Base-by-base conservation (phyloP, 139 green algal genomes). In the Coccomyxa sp. region DNA sequence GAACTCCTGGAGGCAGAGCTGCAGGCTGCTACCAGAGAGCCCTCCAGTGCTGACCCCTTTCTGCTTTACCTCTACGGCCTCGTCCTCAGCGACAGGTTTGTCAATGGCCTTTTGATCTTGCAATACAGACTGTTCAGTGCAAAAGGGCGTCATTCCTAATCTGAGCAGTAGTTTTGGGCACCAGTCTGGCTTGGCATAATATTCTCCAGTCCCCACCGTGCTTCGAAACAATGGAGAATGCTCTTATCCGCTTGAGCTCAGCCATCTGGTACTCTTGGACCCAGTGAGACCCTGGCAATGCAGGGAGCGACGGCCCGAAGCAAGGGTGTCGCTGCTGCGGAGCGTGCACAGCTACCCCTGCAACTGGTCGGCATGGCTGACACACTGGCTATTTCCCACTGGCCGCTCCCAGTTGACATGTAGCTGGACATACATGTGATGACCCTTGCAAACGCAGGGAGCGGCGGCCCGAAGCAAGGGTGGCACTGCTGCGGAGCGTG, bases 331-430 rank as follows among this genome's bases (percentile, higher is more conserved):
- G 38, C 87, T 97, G 60, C 66, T 74, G 21, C 80, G 77, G 32
- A 93, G 92, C 0, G 82, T 98, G 57, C 74, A 32, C 10, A 81
- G 66, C 16, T 98, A 91, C 81, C 96, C 96, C 13, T 96, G 91
- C 88, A 95, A 98, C 88, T 99, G 96, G 96, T 85, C 77, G 27
- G 96, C 95, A 0, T 99, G 96, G 96, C 90, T 92, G 92, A 91
- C 67, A 16, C 79, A n/a, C n/a, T n/a, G n/a, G n/a, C n/a, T n/a
- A n/a, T n/a, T n/a, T 77, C 16, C 18, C 18, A 77, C 18, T 31
- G n/a, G 27, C 27, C 14, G 1, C 1, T 78, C 71, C 14, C n/a
- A 51, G 27, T 0, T 45, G 71, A 16, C 31, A 78, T 78, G 71
- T 21, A 78, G 25, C 25, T 14, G 15, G 25, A 45, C 18, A 15